Evolutionary conservation across 2,329 filamentous ascomycete species (phyloP).

Genomic region (Claviceps monticola): DNA sequence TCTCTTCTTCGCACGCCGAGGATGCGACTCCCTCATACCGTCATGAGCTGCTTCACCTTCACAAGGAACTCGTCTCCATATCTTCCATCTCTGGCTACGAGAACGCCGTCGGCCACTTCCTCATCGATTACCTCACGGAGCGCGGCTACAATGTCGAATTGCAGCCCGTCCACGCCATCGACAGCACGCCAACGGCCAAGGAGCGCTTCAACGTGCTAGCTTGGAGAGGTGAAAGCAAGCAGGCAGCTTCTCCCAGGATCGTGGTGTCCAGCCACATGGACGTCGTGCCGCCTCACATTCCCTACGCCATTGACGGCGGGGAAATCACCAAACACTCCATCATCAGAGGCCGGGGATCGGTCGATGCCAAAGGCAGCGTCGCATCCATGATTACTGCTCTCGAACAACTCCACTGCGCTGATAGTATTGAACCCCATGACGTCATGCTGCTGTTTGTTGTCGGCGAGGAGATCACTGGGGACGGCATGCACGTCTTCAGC

Average conservation of each 20-base stretch:
- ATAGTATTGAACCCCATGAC: slow-evolving; percentile 31
- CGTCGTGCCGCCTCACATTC: slow-evolving; percentile 57
- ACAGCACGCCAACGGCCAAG: slow-evolving; percentile 15
- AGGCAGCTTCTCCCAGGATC: slow-evolving; percentile 38
- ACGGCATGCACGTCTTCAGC: slow-evolving; percentile 58
- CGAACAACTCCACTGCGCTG: slow-evolving; percentile 33
- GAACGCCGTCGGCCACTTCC: slow-evolving; percentile 50
- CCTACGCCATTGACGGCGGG: slow-evolving; percentile 44
- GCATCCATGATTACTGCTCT: slow-evolving; percentile 63
- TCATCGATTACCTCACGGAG: slow-evolving; percentile 49
- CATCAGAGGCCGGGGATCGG: slow-evolving; percentile 60
- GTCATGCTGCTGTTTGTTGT: slow-evolving; percentile 56
- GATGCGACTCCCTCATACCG: slow-evolving; percentile 23
- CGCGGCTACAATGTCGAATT: slow-evolving; percentile 29
- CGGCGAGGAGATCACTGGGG: slow-evolving; percentile 69
- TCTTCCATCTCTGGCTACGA: slow-evolving; percentile 62
- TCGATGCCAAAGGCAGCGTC: slow-evolving; percentile 57
- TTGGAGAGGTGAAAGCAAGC: slow-evolving; percentile 32
- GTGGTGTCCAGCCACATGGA: slow-evolving; percentile 77
- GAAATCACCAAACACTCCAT: slow-evolving; percentile 28
- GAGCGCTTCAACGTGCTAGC: slow-evolving; percentile 62
- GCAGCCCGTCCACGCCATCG: slow-evolving; percentile 24
- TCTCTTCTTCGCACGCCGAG: neutral
- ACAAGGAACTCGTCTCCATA: slow-evolving; percentile 60
- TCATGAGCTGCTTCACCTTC: slow-evolving; percentile 50